Conservation (phyloP, 176 grass and related monocot genomes). For the Raddia distichophylla region DNA sequence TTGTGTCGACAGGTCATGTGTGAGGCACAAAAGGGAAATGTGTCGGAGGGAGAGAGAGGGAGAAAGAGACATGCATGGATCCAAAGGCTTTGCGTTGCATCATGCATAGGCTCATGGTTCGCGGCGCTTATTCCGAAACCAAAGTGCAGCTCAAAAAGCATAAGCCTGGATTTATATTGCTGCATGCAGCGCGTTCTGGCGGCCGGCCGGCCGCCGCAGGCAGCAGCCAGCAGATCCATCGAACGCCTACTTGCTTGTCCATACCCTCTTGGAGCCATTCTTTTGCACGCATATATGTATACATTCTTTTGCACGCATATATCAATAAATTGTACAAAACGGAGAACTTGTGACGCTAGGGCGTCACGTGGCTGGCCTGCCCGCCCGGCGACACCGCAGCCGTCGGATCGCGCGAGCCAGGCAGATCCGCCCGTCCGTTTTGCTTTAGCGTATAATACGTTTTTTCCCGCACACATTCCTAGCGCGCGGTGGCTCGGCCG, state of each 20-base stretch:
- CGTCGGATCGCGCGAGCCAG: too few relatives aligned
- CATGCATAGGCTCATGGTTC: neutral
- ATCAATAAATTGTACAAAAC: too few relatives aligned
- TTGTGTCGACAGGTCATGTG: conserved; percentile 41
- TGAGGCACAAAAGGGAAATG: neutral
- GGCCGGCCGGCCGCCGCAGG: conserved; percentile 1
- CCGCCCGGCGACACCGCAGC: too few relatives aligned
- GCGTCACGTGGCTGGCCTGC: too few relatives aligned
- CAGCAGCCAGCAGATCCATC: neutral
- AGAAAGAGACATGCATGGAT: conserved; percentile 11
- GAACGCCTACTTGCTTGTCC: conserved; percentile 46
- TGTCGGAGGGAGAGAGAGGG: neutral
- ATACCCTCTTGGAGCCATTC: conserved; percentile 48
- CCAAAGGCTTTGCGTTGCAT: conserved; percentile 35
- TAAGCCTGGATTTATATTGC: conserved; percentile 52
- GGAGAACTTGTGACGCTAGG: too few relatives aligned
- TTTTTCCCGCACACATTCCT: too few relatives aligned
- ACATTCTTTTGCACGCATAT: too few relatives aligned
- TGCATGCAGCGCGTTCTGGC: conserved; percentile 13
- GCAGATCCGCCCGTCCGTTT: too few relatives aligned
- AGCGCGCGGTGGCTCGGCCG: too few relatives aligned
- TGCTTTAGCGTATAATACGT: too few relatives aligned
- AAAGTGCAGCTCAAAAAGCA: conserved; percentile 42
- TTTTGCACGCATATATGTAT: conserved; percentile 15
- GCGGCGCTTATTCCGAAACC: conserved; percentile 41